A percentile compares a stretch with the other conserved stretches of the same genome.
These are phyloP conservation scores for Geranium incanum DNA, from an alignment of 441 rosid genomes.

Conservation along the genomic window DNA sequence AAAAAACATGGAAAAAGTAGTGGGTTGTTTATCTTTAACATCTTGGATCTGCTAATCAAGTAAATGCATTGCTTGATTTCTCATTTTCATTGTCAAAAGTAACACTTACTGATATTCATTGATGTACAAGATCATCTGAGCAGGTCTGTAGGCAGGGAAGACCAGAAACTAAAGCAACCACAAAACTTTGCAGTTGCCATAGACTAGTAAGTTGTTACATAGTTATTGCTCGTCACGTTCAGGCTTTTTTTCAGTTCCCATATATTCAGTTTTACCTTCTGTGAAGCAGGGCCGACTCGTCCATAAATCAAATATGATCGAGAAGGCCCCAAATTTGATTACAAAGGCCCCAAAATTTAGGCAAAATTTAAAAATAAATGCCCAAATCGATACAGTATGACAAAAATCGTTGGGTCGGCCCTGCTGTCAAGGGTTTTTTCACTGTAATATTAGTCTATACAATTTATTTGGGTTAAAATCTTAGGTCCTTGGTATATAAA, in stretches of 20 bases:
- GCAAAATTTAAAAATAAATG: too few species aligned
- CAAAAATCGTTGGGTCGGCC: too few species aligned
- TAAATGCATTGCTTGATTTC: not conserved
- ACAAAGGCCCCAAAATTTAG: too few species aligned
- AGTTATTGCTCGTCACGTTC: not conserved
- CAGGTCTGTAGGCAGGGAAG: not conserved
- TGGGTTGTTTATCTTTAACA: not conserved
- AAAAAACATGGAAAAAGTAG: not conserved
- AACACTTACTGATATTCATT: not conserved
- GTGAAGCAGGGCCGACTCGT: not conserved
- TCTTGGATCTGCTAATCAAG: conserved; percentile 1
- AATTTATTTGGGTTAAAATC: too few species aligned
- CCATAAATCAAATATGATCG: too few species aligned
- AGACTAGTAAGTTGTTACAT: not conserved
- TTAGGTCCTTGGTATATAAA: not conserved
- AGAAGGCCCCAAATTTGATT: too few species aligned
- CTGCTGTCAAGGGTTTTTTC: too few species aligned
- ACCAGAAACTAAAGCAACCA: not conserved
- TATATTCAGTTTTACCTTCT: not conserved
- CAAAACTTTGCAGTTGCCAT: not conserved
- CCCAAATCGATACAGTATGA: too few species aligned
- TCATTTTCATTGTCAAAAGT: not conserved
- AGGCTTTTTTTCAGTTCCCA: not conserved
- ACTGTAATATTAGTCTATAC: too few species aligned
- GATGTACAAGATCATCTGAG: not conserved